Base-by-base conservation (phyloP, 805 yeast species). In the Sugiyamaella qingdaonensis region DNA sequence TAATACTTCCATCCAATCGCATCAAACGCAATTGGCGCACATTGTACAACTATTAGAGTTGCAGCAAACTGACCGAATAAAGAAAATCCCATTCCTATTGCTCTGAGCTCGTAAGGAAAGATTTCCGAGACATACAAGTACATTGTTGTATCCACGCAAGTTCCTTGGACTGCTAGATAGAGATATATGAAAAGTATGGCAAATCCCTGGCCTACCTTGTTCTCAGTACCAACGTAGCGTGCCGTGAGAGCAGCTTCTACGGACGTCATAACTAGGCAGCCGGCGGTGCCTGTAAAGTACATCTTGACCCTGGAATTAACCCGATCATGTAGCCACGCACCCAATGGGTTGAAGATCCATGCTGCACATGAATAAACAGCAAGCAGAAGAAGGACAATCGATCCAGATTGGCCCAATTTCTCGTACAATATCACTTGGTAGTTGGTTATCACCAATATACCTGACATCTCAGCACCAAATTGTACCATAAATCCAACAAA, bases 1-100 rank as follows among this genome's bases (percentile, higher is more conserved):
- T 73, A 73, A 65, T 73, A 73, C 57, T 70, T 72, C 73, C 73
- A 73, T 34, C 63, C 61, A 46, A 72, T 69, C 31, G 70, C 69
- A 37, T 68, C 72, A 70, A 72, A 68, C 49, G 73, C 76, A 59
- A 66, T 56, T 16, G 70, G 66, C 41, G 67, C 52, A 24, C 47
- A 41, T 45, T 61, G 67, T 45, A 65, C 63, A 29, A 63, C 62
- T 37, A 60, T 64, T n/a, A 62, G 35, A 11, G 56, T 29, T 27
- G 56, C 51, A 2, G 55, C 49, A 29, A 52, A 46, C 19, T 43
- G 51, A 7, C 52, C 42, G n/a, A 60, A 45, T 32, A 58, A 59
- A 49, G 58, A 66, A 44, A 71, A 48, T 51, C 65, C 70, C 51
- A 71, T 57, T 48, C 75, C 76, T 60, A 72, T 71, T 34, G 74